Evolutionary conservation across 257 asterid genomes (phyloP).

Genomic region (Solanum verrucosum): DNA sequence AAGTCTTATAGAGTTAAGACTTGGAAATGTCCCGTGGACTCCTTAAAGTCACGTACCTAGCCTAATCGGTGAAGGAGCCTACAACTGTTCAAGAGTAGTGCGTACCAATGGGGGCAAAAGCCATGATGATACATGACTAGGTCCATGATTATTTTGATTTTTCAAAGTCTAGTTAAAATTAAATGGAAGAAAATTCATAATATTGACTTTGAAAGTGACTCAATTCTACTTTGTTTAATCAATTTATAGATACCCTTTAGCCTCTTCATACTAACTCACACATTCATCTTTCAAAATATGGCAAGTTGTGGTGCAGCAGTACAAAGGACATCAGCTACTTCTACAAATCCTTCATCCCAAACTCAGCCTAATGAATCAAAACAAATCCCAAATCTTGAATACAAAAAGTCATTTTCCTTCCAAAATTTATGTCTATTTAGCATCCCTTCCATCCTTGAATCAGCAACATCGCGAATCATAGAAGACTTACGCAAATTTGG

Average conservation of each 20-base stretch:
- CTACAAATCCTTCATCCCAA: constrained; percentile 11
- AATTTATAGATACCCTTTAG: neutral
- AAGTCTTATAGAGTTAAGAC: too few relatives aligned
- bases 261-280: neutral
- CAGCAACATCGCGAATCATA: constrained; percentile 38
- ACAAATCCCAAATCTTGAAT: neutral
- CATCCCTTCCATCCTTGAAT: constrained; percentile 50
- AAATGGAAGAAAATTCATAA: neutral
- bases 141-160: neutral
- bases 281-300: constrained; percentile 15
- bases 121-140: neutral
- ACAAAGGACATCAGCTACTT: constrained; percentile 30
- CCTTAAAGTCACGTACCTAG: neutral
- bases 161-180: neutral
- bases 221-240: neutral
- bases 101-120: neutral
- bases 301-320: constrained; percentile 31
- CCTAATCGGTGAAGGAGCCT: neutral
- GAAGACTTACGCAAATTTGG: constrained; percentile 30
- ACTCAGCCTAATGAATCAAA: constrained; percentile 7
- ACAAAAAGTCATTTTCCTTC: constrained; percentile 3
- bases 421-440: constrained; percentile 32
- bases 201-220: neutral
- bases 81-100: neutral
- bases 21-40: neutral